A percentile compares a stretch with the other conserved stretches of the same genome.
Evolutionary conservation across 2,329 filamentous ascomycete genomes (phyloP).

Genomic region (Leptographium radiaticola): DNA sequence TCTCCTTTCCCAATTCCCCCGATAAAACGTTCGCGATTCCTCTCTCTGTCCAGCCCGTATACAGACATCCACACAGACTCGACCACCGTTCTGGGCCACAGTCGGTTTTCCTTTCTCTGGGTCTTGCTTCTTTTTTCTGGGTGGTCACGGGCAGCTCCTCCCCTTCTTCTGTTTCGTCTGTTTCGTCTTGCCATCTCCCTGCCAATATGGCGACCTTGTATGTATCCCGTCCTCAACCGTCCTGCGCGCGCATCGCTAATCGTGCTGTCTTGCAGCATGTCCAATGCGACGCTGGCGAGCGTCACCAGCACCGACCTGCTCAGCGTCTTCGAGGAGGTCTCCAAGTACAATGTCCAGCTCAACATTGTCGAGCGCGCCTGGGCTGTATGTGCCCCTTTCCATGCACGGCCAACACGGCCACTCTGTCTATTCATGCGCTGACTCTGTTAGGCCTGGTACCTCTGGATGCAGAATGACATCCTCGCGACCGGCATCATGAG

Average conservation of each 20-base stretch:
- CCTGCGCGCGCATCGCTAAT: neutral
- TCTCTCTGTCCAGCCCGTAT: neutral
- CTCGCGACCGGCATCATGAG: constrained; percentile 96
- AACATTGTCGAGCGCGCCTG: constrained; percentile 81
- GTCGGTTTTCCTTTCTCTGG: neutral
- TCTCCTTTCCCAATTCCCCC: neutral
- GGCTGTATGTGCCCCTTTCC: too few relatives aligned
- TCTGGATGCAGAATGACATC: constrained; percentile 95
- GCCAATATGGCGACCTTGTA: neutral
- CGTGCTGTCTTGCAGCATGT: neutral
- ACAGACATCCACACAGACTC: too few relatives aligned
- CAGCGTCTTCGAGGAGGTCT: constrained; percentile 47
- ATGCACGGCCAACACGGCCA: neutral
- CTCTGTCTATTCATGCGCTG: neutral
- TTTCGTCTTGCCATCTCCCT: neutral
- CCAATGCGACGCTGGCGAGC: constrained; percentile 7
- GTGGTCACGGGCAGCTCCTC: neutral
- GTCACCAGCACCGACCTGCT: constrained; percentile 32
- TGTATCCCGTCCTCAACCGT: neutral
- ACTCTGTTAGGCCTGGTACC: constrained; percentile 61
- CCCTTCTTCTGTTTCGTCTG: neutral
- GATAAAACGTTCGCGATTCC: neutral
- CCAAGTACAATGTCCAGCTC: constrained; percentile 70
- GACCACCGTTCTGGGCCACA: neutral
- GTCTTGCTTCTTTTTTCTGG: neutral